phyloP scores from a whole-genome alignment of 2,329 filamentous ascomycete genomes.

The Aspergillus ochraceus region DNA sequence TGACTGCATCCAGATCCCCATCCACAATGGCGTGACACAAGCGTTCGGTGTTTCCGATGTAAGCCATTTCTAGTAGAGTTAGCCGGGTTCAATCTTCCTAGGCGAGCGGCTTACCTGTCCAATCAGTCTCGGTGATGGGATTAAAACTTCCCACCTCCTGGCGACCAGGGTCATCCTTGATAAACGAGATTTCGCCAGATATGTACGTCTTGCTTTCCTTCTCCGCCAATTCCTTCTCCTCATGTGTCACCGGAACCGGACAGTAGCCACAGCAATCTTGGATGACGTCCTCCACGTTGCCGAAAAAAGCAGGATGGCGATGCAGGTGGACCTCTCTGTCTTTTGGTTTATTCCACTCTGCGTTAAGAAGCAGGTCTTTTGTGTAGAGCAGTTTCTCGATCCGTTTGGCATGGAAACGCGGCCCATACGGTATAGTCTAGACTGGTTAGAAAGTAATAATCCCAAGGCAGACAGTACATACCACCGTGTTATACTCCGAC shows the following conservation, averaged over 20 bases:
- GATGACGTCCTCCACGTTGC: conserved; percentile 70
- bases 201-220: conserved; percentile 76
- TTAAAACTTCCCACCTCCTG: conserved; percentile 75
- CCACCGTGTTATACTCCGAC: conserved; percentile 75
- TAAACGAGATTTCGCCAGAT: conserved; percentile 69
- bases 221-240: conserved; percentile 70
- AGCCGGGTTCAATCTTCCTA: neutral
- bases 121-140: conserved; percentile 77
- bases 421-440: conserved; percentile 40
- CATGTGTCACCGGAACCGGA: conserved; percentile 65
- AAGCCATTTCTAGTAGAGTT: conserved; percentile 71
- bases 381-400: conserved; percentile 83
- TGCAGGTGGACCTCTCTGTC: conserved; percentile 77
- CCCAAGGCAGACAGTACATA: conserved; percentile 50
- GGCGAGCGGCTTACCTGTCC: conserved; percentile 55
- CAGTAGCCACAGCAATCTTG: conserved; percentile 81
- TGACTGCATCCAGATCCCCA: conserved; percentile 67
- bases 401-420: conserved; percentile 43
- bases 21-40: conserved; percentile 82
- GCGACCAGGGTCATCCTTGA: conserved; percentile 78
- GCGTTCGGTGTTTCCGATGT: conserved; percentile 73
- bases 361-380: conserved; percentile 78
- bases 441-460: neutral
- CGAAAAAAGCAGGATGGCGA: conserved; percentile 83
- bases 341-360: conserved; percentile 79